Conservation (phyloP, 164 flowering plant genomes). For the Tinospora cordifolia region DNA sequence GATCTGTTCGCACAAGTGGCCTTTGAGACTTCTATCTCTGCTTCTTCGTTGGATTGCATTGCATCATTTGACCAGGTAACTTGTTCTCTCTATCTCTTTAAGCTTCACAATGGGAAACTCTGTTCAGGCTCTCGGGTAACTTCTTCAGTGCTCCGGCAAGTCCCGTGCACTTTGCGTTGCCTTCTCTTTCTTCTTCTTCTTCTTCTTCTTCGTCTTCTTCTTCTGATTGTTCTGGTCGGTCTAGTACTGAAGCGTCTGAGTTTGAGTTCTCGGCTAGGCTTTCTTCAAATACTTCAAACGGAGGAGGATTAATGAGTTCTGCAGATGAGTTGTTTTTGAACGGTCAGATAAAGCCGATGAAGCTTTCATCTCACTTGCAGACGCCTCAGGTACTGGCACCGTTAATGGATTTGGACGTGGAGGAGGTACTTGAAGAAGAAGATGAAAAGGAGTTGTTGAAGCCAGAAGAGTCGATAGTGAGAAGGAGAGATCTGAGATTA, state of each 20-base stretch:
- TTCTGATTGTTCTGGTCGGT: too few relatives aligned
- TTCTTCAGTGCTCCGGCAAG: slow-evolving; percentile 70
- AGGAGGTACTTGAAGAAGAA: slow-evolving; percentile 30
- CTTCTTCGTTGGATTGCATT: too few relatives aligned
- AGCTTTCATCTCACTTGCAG: slow-evolving; percentile 51
- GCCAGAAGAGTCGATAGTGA: slow-evolving; percentile 3
- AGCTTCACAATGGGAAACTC: too few relatives aligned
- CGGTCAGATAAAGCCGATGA: slow-evolving; percentile 77
- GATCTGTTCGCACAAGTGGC: too few relatives aligned
- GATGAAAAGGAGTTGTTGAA: slow-evolving; percentile 20
- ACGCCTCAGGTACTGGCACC: slow-evolving; percentile 47
- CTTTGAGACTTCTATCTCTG: too few relatives aligned
- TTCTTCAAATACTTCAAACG: not conserved
- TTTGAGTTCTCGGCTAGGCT: slow-evolving; percentile 36
- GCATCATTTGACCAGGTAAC: too few relatives aligned
- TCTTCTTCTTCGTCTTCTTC: too few relatives aligned
- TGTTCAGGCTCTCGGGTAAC: too few relatives aligned
- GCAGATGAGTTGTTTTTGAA: slow-evolving; percentile 72
- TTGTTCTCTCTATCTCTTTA: too few relatives aligned
- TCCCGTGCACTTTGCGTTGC: slow-evolving; percentile 43
- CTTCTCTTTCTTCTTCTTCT: slow-evolving; percentile 12
- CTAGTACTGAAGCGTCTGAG: slow-evolving; percentile 28
- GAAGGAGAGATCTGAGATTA: slow-evolving; percentile 48
- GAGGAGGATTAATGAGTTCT: slow-evolving; percentile 44
- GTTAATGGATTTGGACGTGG: slow-evolving; percentile 38